phyloP scores from a whole-genome alignment of 352 stramenopile species.

The Globisporangium lucens region DNA sequence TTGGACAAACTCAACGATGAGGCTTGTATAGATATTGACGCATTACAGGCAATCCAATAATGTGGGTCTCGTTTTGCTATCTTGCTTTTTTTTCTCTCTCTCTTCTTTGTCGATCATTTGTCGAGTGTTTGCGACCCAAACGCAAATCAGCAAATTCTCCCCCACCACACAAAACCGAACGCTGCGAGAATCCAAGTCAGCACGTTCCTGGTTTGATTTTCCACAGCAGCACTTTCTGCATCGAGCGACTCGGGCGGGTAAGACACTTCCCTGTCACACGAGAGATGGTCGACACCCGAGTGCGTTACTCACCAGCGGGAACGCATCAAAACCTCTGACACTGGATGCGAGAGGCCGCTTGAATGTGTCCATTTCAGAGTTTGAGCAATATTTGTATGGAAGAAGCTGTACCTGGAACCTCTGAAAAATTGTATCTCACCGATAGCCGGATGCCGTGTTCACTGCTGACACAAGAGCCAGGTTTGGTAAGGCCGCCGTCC shows the following conservation, averaged over 20 bases:
- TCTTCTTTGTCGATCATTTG: not conserved
- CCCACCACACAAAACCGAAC: not conserved
- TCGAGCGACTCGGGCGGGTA: not conserved
- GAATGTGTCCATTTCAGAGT: conserved; percentile 8
- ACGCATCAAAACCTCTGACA: not conserved
- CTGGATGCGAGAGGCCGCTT: not conserved
- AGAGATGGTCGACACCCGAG: not conserved
- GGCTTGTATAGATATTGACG: too few species aligned
- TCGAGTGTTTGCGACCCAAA: not conserved
- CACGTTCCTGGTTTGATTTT: not conserved
- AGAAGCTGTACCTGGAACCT: not conserved
- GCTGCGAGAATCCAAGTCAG: not conserved
- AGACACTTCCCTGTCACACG: conserved; percentile 10
- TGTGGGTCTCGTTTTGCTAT: not conserved
- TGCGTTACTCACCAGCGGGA: conserved; percentile 8
- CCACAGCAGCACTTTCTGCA: not conserved
- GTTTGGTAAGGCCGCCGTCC: not conserved
- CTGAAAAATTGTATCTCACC: not conserved
- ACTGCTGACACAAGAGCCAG: conserved; percentile 3
- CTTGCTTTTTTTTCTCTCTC: not conserved
- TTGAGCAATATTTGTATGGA: not conserved
- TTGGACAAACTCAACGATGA: too few species aligned
- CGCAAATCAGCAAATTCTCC: not conserved
- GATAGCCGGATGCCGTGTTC: not conserved
- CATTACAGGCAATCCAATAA: too few species aligned